Base-by-base conservation (phyloP, 2,329 filamentous ascomycete genomes). In the Seiridium unicorne region DNA sequence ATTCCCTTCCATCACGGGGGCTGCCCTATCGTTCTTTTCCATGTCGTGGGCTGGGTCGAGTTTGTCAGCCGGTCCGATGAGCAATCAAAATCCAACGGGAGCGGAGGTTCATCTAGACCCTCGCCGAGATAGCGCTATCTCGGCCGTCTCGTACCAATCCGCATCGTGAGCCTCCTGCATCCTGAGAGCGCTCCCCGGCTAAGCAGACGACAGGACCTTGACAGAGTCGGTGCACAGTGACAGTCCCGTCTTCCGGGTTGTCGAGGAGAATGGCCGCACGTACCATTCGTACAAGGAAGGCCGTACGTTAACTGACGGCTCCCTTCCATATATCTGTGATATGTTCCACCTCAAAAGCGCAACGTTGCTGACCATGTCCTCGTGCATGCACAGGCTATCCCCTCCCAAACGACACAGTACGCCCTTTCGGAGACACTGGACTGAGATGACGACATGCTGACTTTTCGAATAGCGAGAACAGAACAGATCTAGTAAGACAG, bases 281-380 rank as follows among this genome's bases (percentile, higher is more conserved):
- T 62, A 62, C 36, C 61, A 62, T 47, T 60, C 58, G 8, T 62
- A 62, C 36, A 62, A 62, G 51, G 55, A 54, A 32, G 61, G 61
- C 18, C 58, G 61, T 62, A 59, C 40, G 61, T 62, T n/a, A n/a
- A 11, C 13, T 42, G 18, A 26, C 18, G 18, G 18, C 18, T 55
- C 34, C 51, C 26, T 18, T 10, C n/a, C 10, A 26, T 18, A n/a
- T 18, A 13, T 38, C n/a, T n/a, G n/a, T 35, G 35, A 13, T 46
- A 10, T 44, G 26, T 54, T 40, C 26, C 5, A 34, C 5, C 11
- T 26, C n/a, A 26, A 26, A 26, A 26, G 18, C 18, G 18, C 18
- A 26, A 26, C 18, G 38, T 18, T n/a, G 44, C 49, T 46, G 48
- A 42, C 40, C 35, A 35, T 36, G 40, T 13, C 7, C 9, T 42